Evolutionary conservation across 2,329 filamentous ascomycete species (phyloP).

Genomic region (Pseudopyricularia cyperi): DNA sequence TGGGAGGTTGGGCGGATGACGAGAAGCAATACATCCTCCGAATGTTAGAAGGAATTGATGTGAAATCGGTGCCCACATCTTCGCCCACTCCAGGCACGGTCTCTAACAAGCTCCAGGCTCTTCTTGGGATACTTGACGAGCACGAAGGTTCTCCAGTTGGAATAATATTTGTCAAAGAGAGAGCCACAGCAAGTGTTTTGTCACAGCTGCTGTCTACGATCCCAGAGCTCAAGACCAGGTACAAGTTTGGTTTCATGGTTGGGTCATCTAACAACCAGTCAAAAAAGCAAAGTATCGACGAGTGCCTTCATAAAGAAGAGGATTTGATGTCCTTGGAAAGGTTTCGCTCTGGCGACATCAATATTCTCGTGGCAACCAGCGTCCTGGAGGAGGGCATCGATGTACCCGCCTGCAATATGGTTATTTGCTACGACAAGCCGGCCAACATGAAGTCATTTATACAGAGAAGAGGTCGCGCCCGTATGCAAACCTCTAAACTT

Average conservation of each 20-base stretch:
- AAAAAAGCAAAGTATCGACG: conserved; percentile 11
- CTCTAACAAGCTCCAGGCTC: conserved; percentile 42
- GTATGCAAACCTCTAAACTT: conserved; percentile 37
- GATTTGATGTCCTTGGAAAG: conserved; percentile 25
- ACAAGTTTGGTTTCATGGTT: conserved; percentile 40
- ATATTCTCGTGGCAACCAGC: conserved; percentile 48
- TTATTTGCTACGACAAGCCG: conserved; percentile 42
- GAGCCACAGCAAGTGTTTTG: conserved; percentile 47
- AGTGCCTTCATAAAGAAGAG: conserved; percentile 12
- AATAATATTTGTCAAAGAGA: conserved; percentile 56
- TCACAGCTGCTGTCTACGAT: conserved; percentile 41
- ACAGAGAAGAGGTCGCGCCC: conserved; percentile 40
- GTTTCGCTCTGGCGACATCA: conserved; percentile 41
- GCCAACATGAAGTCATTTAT: conserved; percentile 42
- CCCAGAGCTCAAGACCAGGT: conserved; percentile 30
- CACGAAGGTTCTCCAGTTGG: conserved; percentile 32
- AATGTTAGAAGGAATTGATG: conserved; percentile 21
- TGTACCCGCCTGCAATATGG: conserved; percentile 48
- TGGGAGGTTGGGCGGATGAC: conserved; percentile 29
- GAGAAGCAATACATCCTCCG: conserved; percentile 44
- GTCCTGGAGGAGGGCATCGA: conserved; percentile 59
- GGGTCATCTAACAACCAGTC: conserved; percentile 28
- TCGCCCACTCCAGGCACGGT: conserved; percentile 16
- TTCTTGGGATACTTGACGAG: conserved; percentile 38
- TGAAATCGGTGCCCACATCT: conserved; percentile 6